These are phyloP conservation scores for Coffea eugenioides DNA, from an alignment of 257 asterid species.

Conservation along the genomic window DNA sequence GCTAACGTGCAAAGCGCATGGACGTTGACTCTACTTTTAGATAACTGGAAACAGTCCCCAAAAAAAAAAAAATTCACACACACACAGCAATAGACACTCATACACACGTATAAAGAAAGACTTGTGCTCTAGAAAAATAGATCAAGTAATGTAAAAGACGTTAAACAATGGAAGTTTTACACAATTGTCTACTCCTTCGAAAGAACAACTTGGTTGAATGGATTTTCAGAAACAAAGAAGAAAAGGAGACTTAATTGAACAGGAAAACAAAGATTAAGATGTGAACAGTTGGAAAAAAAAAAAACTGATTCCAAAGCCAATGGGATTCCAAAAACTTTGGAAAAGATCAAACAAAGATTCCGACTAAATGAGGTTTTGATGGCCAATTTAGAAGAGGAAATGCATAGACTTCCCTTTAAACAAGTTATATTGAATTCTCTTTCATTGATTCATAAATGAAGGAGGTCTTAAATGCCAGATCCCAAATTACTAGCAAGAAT, in stretches of 20 bases:
- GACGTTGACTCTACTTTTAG: background rate
- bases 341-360: background rate
- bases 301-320: background rate
- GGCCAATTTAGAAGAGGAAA: background rate
- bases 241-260: background rate
- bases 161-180: background rate
- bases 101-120: background rate
- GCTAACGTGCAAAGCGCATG: background rate
- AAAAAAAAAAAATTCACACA: background rate
- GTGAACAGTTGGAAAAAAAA: background rate
- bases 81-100: background rate
- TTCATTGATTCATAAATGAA: background rate
- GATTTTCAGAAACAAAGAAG: background rate
- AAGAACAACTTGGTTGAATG: background rate
- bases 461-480: background rate
- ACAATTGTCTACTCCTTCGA: background rate
- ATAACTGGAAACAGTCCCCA: background rate
- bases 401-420: background rate
- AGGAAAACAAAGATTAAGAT: background rate
- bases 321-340: background rate
- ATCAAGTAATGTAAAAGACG: background rate
- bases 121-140: background rate
- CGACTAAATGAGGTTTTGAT: constrained; percentile 5
- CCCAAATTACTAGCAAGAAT: constrained; percentile 15
- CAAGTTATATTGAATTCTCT: background rate